Evolutionary conservation across 768 basidiomycete species (phyloP), one percentile per base, ranked within the genome.

Genomic region (Chalciporus sphaerocephalus): DNA sequence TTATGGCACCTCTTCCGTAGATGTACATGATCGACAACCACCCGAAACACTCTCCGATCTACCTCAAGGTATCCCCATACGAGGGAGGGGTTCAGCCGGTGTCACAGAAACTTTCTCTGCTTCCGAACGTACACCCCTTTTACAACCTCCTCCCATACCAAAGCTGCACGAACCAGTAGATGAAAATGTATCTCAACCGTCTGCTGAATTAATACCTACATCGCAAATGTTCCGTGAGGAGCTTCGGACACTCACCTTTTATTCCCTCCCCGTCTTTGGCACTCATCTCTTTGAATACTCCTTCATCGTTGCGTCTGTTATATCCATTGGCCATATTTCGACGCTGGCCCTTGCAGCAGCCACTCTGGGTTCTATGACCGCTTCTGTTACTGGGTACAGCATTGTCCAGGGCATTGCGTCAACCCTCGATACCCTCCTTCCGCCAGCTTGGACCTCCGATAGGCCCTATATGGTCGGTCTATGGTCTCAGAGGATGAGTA

Each of bases 361-460:
- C 20, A 84, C 79, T 16, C 66, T 88, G 10, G 85, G 79, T 2
- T 81, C 79, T 10, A 86, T 88, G 83, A 85, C 85, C 0, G 81
- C 81, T 16, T 79, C 75, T 41, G 81, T 84, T 10, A 62, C 64
- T 1, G 64, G 64, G 22, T 62, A 71, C 38, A 87, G 83, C 51
- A 83, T 95, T 44, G 70, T 93, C 6, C 85, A 87, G 52, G 92
- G 92, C 16, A 80, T 95, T 44, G 71, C 80, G 7, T 88, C 86
- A 39, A 83, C 91, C 0, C 79, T 99, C 16, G 96, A 99, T 63
- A 94, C 94, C 0, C 77, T 99, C 56, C 80, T 97, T 8, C 95
- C 96, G 1, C 81, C 90, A 30, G 93, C 95, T 13, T 99, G 90
- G 93, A 94, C 96, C 0, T 92, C 92, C 3, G 60, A 82, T 1